Base-by-base conservation (phyloP, 163 green algal genomes). In the Smithsoniella earleae region DNA sequence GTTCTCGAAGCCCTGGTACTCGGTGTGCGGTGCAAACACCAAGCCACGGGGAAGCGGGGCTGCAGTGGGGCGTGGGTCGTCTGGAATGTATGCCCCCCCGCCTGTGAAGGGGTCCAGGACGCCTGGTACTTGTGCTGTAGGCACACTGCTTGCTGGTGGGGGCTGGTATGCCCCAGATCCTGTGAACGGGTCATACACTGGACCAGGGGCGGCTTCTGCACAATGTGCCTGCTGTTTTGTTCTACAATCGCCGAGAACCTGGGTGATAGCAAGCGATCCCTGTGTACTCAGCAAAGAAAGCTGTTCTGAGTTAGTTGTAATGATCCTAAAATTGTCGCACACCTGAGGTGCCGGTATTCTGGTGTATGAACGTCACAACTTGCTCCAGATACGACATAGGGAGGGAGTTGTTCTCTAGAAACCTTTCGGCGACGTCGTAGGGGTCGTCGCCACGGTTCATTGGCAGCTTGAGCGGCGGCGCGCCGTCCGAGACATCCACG, bases 351-450 rank as follows among this genome's bases (percentile, higher is more conserved):
- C 65, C 82, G 3, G 88, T 92, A 76, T 96, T 95, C 34, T 87
- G 66, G 1, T 94, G 25, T 33, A 98, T 90, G 77, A 96, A 98
- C 30, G 94, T 73, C 16, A 96, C 92, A n/a, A 85, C 83, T 78
- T 88, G 83, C 44, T 88, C 83, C 55, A 80, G 82, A 73, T 82
- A 88, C 36, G 79, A 75, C 0, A 55, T 30, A 0, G 93, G 92
- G 73, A 98, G 86, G 0, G 84, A 81, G 30, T 98, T n/a, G 20
- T 89, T 55, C 36, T 80, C 73, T 36, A 98, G 77, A 81, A 94
- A 98, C 22, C 79, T 74, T 54, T 96, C 89, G 0, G 93, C 93
- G 13, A 87, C 93, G 25, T 87, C 73, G 77, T 98, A 96, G 1
- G 91, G 88, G 77, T 98, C 95, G 31, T 98, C 90, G 1, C 80